These are phyloP conservation scores for Eimeria necatrix DNA, from an alignment of 169 alveolate genomes.

Conservation along the genomic window DNA sequence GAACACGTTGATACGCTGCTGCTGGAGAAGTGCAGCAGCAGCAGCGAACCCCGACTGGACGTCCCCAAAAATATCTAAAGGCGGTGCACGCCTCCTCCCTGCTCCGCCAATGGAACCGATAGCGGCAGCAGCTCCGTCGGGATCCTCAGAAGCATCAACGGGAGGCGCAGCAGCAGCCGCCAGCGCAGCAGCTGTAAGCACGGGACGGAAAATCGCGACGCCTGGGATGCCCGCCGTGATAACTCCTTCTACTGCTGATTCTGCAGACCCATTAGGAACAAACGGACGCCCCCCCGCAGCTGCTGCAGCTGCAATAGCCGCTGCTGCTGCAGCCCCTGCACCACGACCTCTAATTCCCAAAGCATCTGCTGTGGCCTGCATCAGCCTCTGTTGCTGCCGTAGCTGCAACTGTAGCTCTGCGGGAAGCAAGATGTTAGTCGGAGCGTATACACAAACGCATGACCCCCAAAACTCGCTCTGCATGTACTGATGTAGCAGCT, in stretches of 20 bases:
- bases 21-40: conserved; percentile 8
- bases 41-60: background rate
- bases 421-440: background rate
- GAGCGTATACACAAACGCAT: background rate
- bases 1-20: background rate
- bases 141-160: background rate
- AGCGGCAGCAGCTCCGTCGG: background rate
- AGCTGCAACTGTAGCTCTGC: background rate
- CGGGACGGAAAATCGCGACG: background rate
- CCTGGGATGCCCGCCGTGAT: background rate
- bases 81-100: background rate
- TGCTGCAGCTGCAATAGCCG: conserved; percentile 6
- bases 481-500: background rate
- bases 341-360: background rate
- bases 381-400: background rate
- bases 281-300: background rate
- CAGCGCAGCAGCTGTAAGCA: conserved; percentile 12
- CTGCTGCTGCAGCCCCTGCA: background rate
- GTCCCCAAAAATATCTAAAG: background rate
- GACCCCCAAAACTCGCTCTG: background rate
- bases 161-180: conserved; percentile 11
- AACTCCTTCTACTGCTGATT: background rate
- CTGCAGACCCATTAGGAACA: background rate
- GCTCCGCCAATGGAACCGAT: background rate
- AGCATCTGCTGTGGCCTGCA: background rate